Base-by-base conservation (phyloP, 805 yeast genomes). In the Saccharomycopsis sp. region DNA sequence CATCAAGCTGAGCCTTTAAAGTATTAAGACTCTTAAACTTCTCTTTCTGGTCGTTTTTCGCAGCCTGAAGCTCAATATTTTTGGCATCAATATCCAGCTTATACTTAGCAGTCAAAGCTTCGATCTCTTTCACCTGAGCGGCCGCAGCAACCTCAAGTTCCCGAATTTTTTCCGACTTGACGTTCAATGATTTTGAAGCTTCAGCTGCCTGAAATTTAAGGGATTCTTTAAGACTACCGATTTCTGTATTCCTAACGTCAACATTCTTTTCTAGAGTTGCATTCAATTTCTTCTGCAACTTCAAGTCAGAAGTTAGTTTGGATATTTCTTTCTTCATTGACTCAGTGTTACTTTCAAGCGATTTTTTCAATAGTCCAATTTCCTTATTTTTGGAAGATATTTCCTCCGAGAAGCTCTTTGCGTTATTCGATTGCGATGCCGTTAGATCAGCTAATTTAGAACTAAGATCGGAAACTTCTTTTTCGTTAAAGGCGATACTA, bases 101-200 rank as follows among this genome's bases (percentile, higher is more conserved):
- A n/a, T n/a, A n/a, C n/a, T n/a, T n/a, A n/a, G n/a, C n/a, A n/a
- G n/a, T n/a, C 46, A 65, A 53, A 7, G 55, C 51, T 3, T 55
- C 54, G n/a, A 70, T 57, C 53, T 67, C 70, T n/a, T 53, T 29
- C 9, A 29, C 37, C 12, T 29, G 37, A 29, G 37, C 37, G 5
- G 37, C 37, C 5, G 37, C 37, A 7, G 37, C 12, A 29, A 12
- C 37, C 20, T 29, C 54, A 16, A 44, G 21, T 12, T 44, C 48
- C 18, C 7, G 5, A 12, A 44, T 44, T 18, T 44, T 44, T 12
- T 44, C 48, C 7, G 48, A 44, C 12, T 44, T 44, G 48, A 12
- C 48, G 4, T n/a, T 18, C 48, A 44, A 44, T 7, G 48, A 44
- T 12, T 29, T 12, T 29, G 37, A 29, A 7, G 37, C 37, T 29